Conservation (phyloP, 177 flowering plant genomes). For the Vitis hybrid region DNA sequence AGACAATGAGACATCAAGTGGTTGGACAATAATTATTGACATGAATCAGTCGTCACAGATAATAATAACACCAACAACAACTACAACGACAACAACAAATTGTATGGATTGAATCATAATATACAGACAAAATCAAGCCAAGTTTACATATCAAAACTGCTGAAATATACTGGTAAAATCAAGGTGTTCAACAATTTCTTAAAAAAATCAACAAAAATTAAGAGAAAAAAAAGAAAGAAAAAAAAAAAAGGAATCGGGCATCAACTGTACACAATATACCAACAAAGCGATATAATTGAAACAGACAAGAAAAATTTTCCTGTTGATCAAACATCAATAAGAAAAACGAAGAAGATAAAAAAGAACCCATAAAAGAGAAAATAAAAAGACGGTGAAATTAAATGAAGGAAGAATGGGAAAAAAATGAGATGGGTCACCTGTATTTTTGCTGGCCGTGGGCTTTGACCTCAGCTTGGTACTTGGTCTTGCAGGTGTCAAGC, state of each 20-base stretch:
- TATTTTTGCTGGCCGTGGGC: slow-evolving; percentile 56
- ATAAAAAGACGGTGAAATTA: too few species aligned
- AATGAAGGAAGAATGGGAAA: too few species aligned
- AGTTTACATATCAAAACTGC: neutral
- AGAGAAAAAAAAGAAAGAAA: neutral
- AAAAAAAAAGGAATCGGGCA: neutral
- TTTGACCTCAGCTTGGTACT: slow-evolving; percentile 72
- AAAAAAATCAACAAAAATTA: neutral
- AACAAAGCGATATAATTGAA: neutral
- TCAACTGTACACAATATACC: too few species aligned
- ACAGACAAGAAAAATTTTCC: neutral
- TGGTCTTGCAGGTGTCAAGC: slow-evolving; percentile 81
- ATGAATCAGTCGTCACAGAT: too few species aligned
- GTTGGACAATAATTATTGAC: too few species aligned
- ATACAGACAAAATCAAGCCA: neutral
- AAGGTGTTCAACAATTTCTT: too few species aligned
- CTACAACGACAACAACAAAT: neutral
- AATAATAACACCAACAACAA: too few species aligned
- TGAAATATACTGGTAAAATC: too few species aligned
- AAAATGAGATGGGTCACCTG: slow-evolving; percentile 38
- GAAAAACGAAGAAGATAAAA: neutral
- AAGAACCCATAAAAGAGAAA: too few species aligned
- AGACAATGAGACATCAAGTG: too few species aligned
- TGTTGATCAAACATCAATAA: neutral
- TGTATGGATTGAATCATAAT: neutral